Evolutionary conservation across 139 green algal species (phyloP), one percentile per base, ranked within the genome.

Genomic region (Micractinium conductrix): DNA sequence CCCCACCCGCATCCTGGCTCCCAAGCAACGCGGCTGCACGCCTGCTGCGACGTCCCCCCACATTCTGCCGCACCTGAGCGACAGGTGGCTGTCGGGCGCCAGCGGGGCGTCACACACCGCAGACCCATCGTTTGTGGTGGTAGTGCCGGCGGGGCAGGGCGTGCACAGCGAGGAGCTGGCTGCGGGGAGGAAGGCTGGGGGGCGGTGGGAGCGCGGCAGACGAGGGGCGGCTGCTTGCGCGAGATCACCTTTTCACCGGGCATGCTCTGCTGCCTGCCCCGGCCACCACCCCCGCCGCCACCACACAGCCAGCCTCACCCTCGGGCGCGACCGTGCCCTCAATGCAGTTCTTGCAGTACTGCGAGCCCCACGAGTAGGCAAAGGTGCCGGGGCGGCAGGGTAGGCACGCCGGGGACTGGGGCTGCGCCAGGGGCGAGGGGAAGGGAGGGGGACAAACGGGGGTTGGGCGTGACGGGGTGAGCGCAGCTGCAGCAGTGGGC

Each of bases 271-370:
- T 62, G 53, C 7, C n/a, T 22, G 53, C 53, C 19, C 53, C 5
- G 5, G 8, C 19, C 53, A 62, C 26, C 53, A 62, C 19, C 53
- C 53, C 24, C 26, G 53, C 53, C 26, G 53, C 53, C 53, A 62
- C 19, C 53, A 4, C 53, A 19, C 53, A 14, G 53, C 53, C 10
- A 22, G 8, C 26, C 53, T 14, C 53, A 4, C 68, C 78, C 53
- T 1, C 19, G 2, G 88, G 79, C 24, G 88, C 67, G 70, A 84
- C 88, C 3, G 90, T 93, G 21, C 79, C 85, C 35, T 63, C 78
- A 37, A 92, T 91, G 86, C 90, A 93, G 67, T 91, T 86, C n/a
- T 82, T 84, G 84, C 90, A 93, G 67, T 90, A 78, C 37, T 58
- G 78, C 33, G 89, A 91, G 10, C 90, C 88, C 90, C 90, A 93